Base-by-base conservation (phyloP, 441 rosid genomes). In the Geranium incanum region DNA sequence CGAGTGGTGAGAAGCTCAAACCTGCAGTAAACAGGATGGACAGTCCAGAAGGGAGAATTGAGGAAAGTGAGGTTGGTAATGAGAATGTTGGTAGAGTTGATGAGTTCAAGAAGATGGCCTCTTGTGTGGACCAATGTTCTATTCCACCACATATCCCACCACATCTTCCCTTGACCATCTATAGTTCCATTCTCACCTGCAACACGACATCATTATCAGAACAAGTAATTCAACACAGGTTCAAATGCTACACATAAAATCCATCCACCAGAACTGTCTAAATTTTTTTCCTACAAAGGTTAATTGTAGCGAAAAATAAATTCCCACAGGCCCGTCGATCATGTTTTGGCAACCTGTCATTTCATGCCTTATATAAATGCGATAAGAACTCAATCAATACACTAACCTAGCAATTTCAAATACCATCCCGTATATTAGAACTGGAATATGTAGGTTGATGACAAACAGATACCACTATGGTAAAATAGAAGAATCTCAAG, bases 101-200 rank as follows among this genome's bases (percentile, higher is more conserved):
- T 86, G n/a, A 94, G 72, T 75, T 94, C 99, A 16, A 94, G 74
- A 15, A 94, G 91, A 79, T 90, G 99, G 74, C 97, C 97, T 83
- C 99, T 88, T 16, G 97, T 90, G 79, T 87, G 84, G 71, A 84
- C 76, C 81, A 92, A 69, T 38, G 96, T 90, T 81, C 87, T 85
- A 78, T 92, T 94, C 97, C 99, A 89, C 97, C 97, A 94, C 76
- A 88, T 80, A 12, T 90, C 94, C 99, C 99, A 94, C 99, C 97
- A 92, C 89, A 90, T 92, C 74, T 74, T 87, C 72, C 99, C 99
- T 74, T 90, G 96, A 69, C 99, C 97, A 76, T 94, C 97, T 21
- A 94, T 85, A 21, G 97, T 89, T 23, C 97, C 97, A 69, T 94
- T 94, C 65, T 87, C 74, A 74, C 99, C 97, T 92, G 85, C 70